Percentiles rank a stretch among this genome's conserved stretches.
These are phyloP conservation scores for Tolypocladium amazonense DNA, from an alignment of 2,329 filamentous ascomycete genomes.

Conservation along the genomic window DNA sequence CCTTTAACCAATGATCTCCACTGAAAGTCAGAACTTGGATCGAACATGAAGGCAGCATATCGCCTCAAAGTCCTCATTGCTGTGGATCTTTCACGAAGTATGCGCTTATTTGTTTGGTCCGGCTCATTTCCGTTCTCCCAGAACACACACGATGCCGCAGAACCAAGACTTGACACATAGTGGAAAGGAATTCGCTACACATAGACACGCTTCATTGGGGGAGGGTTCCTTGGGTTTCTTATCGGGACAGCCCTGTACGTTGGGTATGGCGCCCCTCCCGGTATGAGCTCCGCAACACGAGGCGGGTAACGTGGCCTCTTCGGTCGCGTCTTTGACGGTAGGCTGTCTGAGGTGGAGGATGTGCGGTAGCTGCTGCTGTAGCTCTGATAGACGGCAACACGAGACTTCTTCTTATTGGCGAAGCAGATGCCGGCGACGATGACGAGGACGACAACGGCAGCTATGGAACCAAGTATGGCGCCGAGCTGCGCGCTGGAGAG, in stretches of 20 bases:
- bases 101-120: not conserved
- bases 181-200: not conserved
- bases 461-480: conserved; percentile 27
- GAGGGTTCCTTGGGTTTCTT: conserved; percentile 15
- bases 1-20: too few relatives aligned
- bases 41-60: too few relatives aligned
- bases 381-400: not conserved
- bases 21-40: too few relatives aligned
- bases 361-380: not conserved
- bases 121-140: not conserved
- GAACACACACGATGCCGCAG: too few relatives aligned
- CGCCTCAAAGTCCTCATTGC: not conserved
- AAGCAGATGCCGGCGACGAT: conserved; percentile 22
- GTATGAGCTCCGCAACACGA: conserved; percentile 15
- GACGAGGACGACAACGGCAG: conserved; percentile 24
- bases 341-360: not conserved
- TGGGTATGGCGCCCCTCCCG: conserved; percentile 21
- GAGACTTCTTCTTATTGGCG: not conserved
- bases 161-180: not conserved
- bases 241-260: conserved; percentile 23
- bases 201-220: not conserved
- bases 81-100: not conserved
- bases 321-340: not conserved
- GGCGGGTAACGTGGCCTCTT: conserved; percentile 5
- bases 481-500: conserved; percentile 27